Percentiles rank a stretch among this genome's conserved stretches.
Evolutionary conservation across 148 eudicot genomes (phyloP).

Genomic region (Chenopodium suecicum): DNA sequence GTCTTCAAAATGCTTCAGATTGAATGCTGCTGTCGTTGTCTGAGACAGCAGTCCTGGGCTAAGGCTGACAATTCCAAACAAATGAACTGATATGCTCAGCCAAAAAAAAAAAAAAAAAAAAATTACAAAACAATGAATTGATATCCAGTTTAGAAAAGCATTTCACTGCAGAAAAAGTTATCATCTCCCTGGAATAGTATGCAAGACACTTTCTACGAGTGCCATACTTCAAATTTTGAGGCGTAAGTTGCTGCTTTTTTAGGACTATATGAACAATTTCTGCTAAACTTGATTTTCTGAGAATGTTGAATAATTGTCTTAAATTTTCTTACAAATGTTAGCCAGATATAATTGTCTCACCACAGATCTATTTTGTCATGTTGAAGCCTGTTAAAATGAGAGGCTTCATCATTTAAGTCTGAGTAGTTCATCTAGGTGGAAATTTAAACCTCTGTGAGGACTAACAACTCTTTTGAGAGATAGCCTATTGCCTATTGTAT

Average conservation of each 20-base stretch:
- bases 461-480: not conserved
- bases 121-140: not conserved
- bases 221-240: not conserved
- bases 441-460: not conserved
- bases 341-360: not conserved
- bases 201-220: not conserved
- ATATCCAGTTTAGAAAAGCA: not conserved
- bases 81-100: no score
- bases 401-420: not conserved
- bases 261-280: not conserved
- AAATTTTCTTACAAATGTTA: not conserved
- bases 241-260: not conserved
- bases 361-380: not conserved
- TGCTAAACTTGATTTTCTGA: not conserved
- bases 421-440: not conserved
- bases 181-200: not conserved
- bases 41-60: not conserved
- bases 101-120: no score
- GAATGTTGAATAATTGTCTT: not conserved
- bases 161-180: not conserved
- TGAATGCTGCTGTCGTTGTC: not conserved
- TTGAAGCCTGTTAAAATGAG: not conserved
- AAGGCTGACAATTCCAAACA: not conserved
- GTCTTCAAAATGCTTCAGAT: not conserved
- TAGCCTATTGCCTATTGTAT: not conserved